Percentiles rank a stretch among this genome's conserved stretches.
Conservation (phyloP, 371 early-diverging fungal genomes). For the Mortierella sp. region DNA sequence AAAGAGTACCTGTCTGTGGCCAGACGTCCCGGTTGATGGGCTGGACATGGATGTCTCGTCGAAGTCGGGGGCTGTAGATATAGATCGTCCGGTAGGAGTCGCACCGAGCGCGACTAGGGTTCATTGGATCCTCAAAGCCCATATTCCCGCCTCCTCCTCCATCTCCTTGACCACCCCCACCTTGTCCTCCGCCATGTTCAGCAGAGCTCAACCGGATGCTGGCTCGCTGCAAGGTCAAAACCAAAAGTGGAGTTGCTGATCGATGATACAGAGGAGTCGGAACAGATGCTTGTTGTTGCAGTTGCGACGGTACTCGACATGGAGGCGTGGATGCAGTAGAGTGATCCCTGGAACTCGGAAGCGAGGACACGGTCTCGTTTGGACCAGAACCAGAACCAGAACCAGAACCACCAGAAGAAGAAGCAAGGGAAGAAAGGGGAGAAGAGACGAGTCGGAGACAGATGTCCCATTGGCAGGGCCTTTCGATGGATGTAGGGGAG, state of each 20-base stretch:
- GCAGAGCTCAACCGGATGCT: conserved; percentile 3
- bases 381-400: too few species aligned
- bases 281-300: not conserved
- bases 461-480: conserved; percentile 41
- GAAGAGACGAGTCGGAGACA: conserved; percentile 19
- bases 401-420: too few species aligned
- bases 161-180: not conserved
- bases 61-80: conserved; percentile 41
- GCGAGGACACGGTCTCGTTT: not conserved
- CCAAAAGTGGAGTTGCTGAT: conserved; percentile 13
- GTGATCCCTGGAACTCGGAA: not conserved
- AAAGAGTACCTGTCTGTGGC: conserved; percentile 31
- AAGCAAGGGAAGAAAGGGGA: not conserved
- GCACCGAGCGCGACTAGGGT: conserved; percentile 17
- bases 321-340: not conserved
- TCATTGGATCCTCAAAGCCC: conserved; percentile 14
- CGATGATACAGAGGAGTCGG: too few species aligned
- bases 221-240: conserved; percentile 24
- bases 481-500: conserved; percentile 21
- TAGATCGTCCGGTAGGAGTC: conserved; percentile 37
- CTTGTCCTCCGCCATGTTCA: not conserved
- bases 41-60: conserved; percentile 38
- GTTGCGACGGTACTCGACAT: not conserved
- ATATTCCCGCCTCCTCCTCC: not conserved
- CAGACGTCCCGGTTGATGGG: conserved; percentile 18